Evolutionary conservation across 495 filamentous ascomycete genomes (phyloP), one percentile per base, ranked within the genome.

Genomic region (Elasticomyces elasticus): DNA sequence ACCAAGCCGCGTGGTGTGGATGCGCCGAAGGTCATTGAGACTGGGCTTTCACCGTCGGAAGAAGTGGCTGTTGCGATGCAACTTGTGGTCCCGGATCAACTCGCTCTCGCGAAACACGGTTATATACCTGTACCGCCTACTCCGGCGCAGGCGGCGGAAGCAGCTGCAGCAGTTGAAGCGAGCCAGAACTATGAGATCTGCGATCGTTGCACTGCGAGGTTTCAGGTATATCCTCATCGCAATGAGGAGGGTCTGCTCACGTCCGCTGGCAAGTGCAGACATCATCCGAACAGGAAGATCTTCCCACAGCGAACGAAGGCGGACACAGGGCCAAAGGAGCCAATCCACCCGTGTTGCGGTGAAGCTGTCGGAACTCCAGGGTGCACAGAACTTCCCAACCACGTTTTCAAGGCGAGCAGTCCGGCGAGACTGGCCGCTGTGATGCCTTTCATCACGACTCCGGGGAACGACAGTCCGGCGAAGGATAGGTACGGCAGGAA

Each of bases 221-320:
- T 99, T 63, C 89, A 95, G 66, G 87, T 94, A 15, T 97, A 94
- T 61, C 88, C 90, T 6, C 87, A 87, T 15, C 83, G 92, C 30
- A 77, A 87, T 44, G 76, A 79, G 51, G 92, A 97, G 61, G 92
- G 91, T 1, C 77, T 81, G 1, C 73, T 96, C 35, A 76, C 91
- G 0, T 81, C 78, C 3, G 84, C 85, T 27, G 89, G 90, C 0
- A 62, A 67, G 19, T 99, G 92, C 69, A 79, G 69, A 0, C 82
- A 89, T 66, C 92, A 98, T 66, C 83, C 76, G 38, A 86, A 80
- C 9, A 84, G 80, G 57, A 61, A 74, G 4, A 72, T 81, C 30
- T 77, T 71, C 26, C 77, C 82, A 48, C 53, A 72, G 51, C 58
- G 68, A 66, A 65, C 72, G 52, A 62, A 74, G 53, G 74, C 70